Conservation (phyloP, 1,284 basidiomycete genomes). For the Moesziomyces sp. region DNA sequence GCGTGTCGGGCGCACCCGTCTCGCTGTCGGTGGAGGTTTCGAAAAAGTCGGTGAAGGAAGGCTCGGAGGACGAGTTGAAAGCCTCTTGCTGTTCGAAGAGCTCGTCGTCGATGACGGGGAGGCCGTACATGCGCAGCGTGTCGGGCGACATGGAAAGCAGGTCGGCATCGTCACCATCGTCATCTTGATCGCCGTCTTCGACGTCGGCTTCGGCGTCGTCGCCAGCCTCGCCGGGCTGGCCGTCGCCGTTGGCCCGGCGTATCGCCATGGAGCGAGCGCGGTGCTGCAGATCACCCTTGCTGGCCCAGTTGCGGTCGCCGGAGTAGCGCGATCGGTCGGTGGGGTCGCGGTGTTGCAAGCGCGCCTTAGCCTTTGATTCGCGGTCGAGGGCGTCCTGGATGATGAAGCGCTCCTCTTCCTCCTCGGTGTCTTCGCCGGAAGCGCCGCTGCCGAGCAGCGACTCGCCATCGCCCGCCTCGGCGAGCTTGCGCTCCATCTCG, state of each 20-base stretch:
- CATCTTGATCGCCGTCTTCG: constrained; percentile 42
- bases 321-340: constrained; percentile 29
- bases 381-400: constrained; percentile 58
- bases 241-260: constrained; percentile 10
- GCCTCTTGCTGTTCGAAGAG: constrained; percentile 63
- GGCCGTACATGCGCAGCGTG: constrained; percentile 53
- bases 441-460: constrained; percentile 65
- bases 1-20: constrained; percentile 9
- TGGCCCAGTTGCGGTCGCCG: constrained; percentile 34
- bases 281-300: constrained; percentile 38
- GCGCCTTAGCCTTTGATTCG: constrained; percentile 35
- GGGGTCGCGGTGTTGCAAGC: constrained; percentile 35
- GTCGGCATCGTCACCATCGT: constrained; percentile 31
- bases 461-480: constrained; percentile 63
- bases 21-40: constrained; percentile 59
- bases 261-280: constrained; percentile 39
- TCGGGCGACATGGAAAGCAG: constrained; percentile 56
- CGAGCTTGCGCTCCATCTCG: constrained; percentile 64
- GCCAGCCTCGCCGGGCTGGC: constrained; percentile 6
- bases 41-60: constrained; percentile 66
- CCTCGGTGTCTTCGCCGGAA: constrained; percentile 59
- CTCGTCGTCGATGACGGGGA: constrained; percentile 57
- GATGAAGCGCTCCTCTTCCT: constrained; percentile 63
- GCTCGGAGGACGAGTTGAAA: constrained; percentile 64
- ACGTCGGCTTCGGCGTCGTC: constrained; percentile 38